Evolutionary conservation across 306 rosid genomes (phyloP), one percentile per base, ranked within the genome.

Genomic region (Vicia faba): DNA sequence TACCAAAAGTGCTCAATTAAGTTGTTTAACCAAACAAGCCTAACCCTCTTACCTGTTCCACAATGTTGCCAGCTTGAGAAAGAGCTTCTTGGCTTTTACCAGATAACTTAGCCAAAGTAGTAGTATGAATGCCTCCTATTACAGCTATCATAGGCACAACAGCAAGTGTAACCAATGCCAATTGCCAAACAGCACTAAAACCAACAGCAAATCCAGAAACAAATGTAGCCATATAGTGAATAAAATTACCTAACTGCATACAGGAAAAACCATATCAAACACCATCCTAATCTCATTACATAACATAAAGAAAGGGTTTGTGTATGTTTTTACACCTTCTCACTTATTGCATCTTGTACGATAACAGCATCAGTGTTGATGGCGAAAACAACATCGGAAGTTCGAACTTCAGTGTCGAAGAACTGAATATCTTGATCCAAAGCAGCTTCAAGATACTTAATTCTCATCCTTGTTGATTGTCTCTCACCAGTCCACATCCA

Each of bases 401-500:
- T 89, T 55, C 98, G 88, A 66, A 93, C 97, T 61, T 93, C 88
- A 0, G 97, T 93, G 40, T 93, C 98, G 13, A 93, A 93, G 79
- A 64, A 93, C 75, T 88, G 85, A 80, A 93, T 84, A 81, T 93
- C 98, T 71, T 93, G 98, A 55, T 78, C 87, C 83, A 93, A 46
- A 49, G 97, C 96, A 7, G 97, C 91, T 79, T 93, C 96, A 11
- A 93, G 75, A 68, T 89, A 93, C 88, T 89, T 86, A 72, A 93
- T 86, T 72, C 98, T 93, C 98, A 93, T 86, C 87, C 75, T 93
- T 1, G 98, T 93, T 40, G 98, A 84, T 77, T 93, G 98, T 7
- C 98, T 41, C 80, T 93, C 98, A 53, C 98, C 98, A 0, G 86
- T 93, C 98, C 98, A 93, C 98, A 93, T 89, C 98, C 98, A 93